phyloP scores from a whole-genome alignment of 2,329 filamentous ascomycete species.

The Drechslerella dactyloides region DNA sequence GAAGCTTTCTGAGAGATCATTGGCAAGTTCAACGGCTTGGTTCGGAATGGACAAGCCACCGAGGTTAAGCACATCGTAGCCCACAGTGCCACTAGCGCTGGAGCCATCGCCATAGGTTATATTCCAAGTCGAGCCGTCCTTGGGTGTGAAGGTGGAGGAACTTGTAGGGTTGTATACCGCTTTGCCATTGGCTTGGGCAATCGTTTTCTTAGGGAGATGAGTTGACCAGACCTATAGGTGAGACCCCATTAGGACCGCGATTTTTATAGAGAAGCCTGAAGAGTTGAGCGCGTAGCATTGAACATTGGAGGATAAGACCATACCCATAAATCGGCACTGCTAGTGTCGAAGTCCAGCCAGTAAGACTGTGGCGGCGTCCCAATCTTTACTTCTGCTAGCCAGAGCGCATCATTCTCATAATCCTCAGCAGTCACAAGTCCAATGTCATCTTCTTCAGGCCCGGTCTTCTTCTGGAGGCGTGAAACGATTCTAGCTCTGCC shows the following conservation, averaged over 20 bases:
- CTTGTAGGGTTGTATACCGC: slow-evolving; percentile 67
- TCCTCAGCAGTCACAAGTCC: slow-evolving; percentile 67
- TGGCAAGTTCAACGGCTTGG: slow-evolving; percentile 71
- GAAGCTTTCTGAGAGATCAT: slow-evolving; percentile 67
- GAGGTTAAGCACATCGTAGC: slow-evolving; percentile 68
- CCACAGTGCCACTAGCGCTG: slow-evolving; percentile 70
- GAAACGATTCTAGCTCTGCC: slow-evolving; percentile 63
- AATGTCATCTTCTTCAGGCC: slow-evolving; percentile 55
- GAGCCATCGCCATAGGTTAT: slow-evolving; percentile 73
- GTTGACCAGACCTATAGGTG: slow-evolving; percentile 64
- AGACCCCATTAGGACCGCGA: slow-evolving; percentile 30
- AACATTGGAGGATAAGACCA: slow-evolving; percentile 51
- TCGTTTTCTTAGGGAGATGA: slow-evolving; percentile 59
- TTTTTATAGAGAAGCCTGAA: no score
- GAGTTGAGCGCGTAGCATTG: no score
- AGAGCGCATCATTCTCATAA: slow-evolving; percentile 70
- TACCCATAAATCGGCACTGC: slow-evolving; percentile 74
- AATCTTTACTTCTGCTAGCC: slow-evolving; percentile 63
- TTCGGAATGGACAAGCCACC: slow-evolving; percentile 68
- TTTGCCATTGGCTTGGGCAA: slow-evolving; percentile 59
- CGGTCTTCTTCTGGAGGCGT: slow-evolving; percentile 59
- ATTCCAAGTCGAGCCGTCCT: slow-evolving; percentile 65
- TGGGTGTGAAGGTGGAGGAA: slow-evolving; percentile 67
- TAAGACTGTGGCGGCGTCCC: slow-evolving; percentile 70
- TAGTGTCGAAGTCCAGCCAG: slow-evolving; percentile 73